These are phyloP conservation scores for Acarospora socialis DNA, from an alignment of 2,329 filamentous ascomycete genomes.

Conservation along the genomic window DNA sequence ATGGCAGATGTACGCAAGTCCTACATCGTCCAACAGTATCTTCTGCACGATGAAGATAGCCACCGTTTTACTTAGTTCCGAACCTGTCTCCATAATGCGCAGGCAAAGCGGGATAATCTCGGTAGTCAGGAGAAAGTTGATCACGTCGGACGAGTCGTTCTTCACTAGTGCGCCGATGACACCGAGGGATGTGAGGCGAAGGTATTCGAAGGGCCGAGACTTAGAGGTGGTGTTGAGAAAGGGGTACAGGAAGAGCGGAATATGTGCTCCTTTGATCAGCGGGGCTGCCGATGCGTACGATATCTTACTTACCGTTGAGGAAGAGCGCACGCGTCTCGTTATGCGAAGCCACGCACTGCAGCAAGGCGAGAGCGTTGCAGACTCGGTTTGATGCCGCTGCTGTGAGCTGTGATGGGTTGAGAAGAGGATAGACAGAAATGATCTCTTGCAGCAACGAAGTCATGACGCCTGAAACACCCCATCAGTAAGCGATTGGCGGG, in stretches of 20 bases:
- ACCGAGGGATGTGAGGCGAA: conserved; percentile 85
- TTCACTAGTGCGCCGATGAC: conserved; percentile 96
- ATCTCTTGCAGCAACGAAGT: conserved; percentile 95
- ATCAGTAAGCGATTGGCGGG: conserved; percentile 11
- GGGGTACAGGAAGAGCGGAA: conserved; percentile 92
- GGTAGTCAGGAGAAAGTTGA: conserved; percentile 95
- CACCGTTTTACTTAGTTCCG: conserved; percentile 95
- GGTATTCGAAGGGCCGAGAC: conserved; percentile 91
- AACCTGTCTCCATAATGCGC: conserved; percentile 97
- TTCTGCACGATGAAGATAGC: conserved; percentile 99
- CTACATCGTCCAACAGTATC: conserved; percentile 91
- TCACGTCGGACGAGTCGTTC: conserved; percentile 96
- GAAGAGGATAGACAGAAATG: conserved; percentile 91
- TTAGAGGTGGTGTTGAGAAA: conserved; percentile 99
- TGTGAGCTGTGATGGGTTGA: conserved; percentile 93
- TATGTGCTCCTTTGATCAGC: conserved; percentile 53
- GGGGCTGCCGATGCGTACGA: background rate
- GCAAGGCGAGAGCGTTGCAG: conserved; percentile 86
- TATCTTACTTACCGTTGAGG: conserved; percentile 62
- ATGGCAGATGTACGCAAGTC: conserved; percentile 94
- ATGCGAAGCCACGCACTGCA: conserved; percentile 95
- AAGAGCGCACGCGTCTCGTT: conserved; percentile 92
- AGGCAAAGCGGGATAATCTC: conserved; percentile 97
- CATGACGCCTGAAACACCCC: conserved; percentile 64
- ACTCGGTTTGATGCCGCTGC: conserved; percentile 95